Base-by-base conservation (phyloP, 2,329 filamentous ascomycete species). In the Blastomyces percursus region DNA sequence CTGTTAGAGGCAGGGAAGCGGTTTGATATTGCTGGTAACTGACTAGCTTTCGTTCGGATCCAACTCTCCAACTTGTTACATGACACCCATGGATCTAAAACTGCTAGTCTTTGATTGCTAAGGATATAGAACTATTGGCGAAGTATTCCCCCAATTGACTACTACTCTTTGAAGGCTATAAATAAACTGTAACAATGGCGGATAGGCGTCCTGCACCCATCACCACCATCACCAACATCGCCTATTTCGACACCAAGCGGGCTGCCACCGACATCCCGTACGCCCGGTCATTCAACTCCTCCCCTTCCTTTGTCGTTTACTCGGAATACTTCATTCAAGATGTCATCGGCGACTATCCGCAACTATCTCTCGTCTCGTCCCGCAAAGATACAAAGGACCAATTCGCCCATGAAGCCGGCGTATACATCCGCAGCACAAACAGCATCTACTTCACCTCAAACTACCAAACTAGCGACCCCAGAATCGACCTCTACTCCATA, bases 321-420 rank as follows among this genome's bases (percentile, higher is more conserved):
- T 62, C 69, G 59, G 56, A 64, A 8, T 62, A 57, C 12, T 72
- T 72, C 40, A 48, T 52, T 9, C 50, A 44, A 30, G 61, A 71
- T 61, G 69, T 79, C 19, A 70, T 76, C 32, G 78, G 78, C 1
- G n/a, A 63, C 4, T 61, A 63, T 2, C 76, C 77, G 4, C 69
- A 65, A 12, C 64, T 80, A 1, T 71, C 78, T 14, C 64, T 78
- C 1, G 66, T 80, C 2, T 66, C 73, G 27, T 55, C 61, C 24
- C 56, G 64, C 32, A 72, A 78, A 63, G 74, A 76, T 58, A 66
- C 70, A 40, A 67, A 69, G 2, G 76, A 79, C 50, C 76, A 79
- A 0, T 81, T 82, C 60, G 80, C 79, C 1, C 80, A 82, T 64
- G 80, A 82, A 69, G 80, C 80, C 0, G 69, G 75, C 24, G 67